A percentile compares a stretch with the other conserved stretches of the same genome.
Evolutionary conservation across 768 basidiomycete genomes (phyloP).

Genomic region (Tephrocybe sp.): DNA sequence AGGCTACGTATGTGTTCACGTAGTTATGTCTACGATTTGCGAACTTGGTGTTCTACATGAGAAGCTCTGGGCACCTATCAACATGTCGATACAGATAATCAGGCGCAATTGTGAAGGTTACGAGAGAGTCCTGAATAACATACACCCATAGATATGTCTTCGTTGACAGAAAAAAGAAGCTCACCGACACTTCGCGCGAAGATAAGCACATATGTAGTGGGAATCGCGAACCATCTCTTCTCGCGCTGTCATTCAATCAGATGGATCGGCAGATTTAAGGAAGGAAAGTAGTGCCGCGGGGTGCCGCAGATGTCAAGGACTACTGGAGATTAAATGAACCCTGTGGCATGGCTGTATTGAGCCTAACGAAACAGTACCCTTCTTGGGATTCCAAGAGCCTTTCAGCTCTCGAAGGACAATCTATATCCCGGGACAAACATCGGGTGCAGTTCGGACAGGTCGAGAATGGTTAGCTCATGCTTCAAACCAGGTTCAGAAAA

Average conservation of each 20-base stretch:
- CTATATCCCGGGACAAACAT: neutral
- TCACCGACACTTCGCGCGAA: slow-evolving; percentile 18
- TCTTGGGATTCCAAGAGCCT: neutral
- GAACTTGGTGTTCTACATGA: too few species aligned
- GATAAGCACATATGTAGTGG: neutral
- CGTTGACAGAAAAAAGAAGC: slow-evolving; percentile 1
- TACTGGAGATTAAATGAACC: neutral
- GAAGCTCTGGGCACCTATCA: neutral
- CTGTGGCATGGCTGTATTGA: neutral
- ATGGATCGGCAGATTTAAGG: slow-evolving; percentile 2
- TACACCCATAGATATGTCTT: neutral
- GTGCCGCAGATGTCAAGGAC: neutral
- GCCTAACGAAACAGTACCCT: neutral
- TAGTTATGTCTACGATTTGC: too few species aligned
- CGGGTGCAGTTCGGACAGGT: slow-evolving; percentile 6
- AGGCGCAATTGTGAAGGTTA: neutral
- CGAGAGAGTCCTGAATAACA: slow-evolving; percentile 7
- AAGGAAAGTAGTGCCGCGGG: neutral
- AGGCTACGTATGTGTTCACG: too few species aligned
- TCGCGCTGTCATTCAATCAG: slow-evolving; percentile 16
- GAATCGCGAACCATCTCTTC: slow-evolving; percentile 5
- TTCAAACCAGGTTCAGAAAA: neutral
- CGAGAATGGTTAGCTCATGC: slow-evolving; percentile 1
- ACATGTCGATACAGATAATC: neutral
- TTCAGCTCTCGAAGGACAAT: neutral